These are phyloP conservation scores for Akanthomyces lecanii DNA, from an alignment of 2,329 filamentous ascomycete genomes.

Conservation along the genomic window DNA sequence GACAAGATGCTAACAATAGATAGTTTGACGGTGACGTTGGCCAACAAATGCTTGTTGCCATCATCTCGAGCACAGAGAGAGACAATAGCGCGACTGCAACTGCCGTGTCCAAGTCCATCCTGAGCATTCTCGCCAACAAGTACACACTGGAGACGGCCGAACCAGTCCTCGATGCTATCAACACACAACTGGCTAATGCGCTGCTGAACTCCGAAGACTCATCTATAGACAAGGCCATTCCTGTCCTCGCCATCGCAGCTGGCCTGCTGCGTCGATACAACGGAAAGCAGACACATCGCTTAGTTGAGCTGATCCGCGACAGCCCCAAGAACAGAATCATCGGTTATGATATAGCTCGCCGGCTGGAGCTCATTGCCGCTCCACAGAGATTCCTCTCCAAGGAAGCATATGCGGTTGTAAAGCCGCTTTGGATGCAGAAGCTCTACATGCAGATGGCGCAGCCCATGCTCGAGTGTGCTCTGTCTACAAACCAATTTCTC, in stretches of 20 bases:
- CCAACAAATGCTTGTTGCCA: conserved; percentile 32
- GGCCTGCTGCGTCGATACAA: conserved; percentile 37
- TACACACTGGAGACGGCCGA: conserved; percentile 34
- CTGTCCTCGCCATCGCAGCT: conserved; percentile 33
- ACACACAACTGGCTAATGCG: conserved; percentile 24
- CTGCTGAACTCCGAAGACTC: conserved; percentile 14
- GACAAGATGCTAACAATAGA: conserved; percentile 17
- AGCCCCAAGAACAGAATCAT: conserved; percentile 31
- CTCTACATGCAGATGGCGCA: conserved; percentile 44
- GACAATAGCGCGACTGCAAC: conserved; percentile 25
- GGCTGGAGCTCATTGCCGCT: conserved; percentile 40
- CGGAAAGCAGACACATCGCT: conserved; percentile 30
- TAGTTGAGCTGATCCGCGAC: conserved; percentile 34
- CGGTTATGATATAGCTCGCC: conserved; percentile 39
- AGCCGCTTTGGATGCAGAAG: conserved; percentile 47
- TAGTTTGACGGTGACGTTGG: conserved; percentile 36
- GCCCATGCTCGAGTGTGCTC: conserved; percentile 41
- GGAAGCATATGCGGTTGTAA: conserved; percentile 40
- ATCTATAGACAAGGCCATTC: conserved; percentile 27
- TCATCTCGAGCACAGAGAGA: conserved; percentile 22
- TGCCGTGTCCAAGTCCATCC: conserved; percentile 29
- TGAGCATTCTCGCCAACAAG: conserved; percentile 43
- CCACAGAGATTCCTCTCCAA: conserved; percentile 36
- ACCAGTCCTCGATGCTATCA: conserved; percentile 26
- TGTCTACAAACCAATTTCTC: conserved; percentile 21